Evolutionary conservation across 1,284 basidiomycete genomes (phyloP).

Genomic region (Ganoderma boninense): DNA sequence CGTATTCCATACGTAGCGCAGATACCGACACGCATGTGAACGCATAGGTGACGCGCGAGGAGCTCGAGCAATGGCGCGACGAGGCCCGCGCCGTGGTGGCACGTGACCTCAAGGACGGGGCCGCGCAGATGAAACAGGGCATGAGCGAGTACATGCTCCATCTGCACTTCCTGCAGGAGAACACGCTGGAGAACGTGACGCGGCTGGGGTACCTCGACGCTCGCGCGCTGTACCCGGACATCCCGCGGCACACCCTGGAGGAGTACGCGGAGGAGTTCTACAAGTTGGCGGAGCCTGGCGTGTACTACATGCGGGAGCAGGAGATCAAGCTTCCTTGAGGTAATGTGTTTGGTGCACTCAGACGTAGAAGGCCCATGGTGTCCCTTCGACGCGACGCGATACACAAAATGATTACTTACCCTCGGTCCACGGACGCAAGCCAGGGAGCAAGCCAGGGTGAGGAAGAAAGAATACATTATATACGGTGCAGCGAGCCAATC

Average conservation of each 20-base stretch:
- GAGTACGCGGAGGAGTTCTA: conserved; percentile 34
- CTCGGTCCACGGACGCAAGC: neutral
- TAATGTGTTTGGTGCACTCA: fast-evolving
- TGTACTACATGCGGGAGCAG: neutral
- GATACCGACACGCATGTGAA: neutral
- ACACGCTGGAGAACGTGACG: conserved; percentile 33
- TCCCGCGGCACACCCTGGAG: conserved; percentile 27
- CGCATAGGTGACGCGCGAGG: conserved; percentile 21
- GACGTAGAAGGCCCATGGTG: too few relatives aligned
- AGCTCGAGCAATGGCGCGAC: conserved; percentile 16
- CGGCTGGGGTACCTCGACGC: conserved; percentile 35
- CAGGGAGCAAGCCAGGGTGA: neutral
- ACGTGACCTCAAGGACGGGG: neutral
- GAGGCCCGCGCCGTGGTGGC: conserved; percentile 7
- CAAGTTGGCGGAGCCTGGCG: conserved; percentile 1
- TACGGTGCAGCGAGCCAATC: conserved; percentile 3
- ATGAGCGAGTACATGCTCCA: conserved; percentile 28
- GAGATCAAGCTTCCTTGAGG: neutral
- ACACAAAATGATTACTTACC: too few relatives aligned
- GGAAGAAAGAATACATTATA: neutral
- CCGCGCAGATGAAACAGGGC: conserved; percentile 3
- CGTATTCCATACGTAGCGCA: too few relatives aligned
- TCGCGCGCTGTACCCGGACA: conserved; percentile 36
- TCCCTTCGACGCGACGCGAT: too few relatives aligned
- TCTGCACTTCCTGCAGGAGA: conserved; percentile 32